These are phyloP conservation scores for Yamadazyma olivae DNA, from an alignment of 805 yeast genomes.

Conservation along the genomic window DNA sequence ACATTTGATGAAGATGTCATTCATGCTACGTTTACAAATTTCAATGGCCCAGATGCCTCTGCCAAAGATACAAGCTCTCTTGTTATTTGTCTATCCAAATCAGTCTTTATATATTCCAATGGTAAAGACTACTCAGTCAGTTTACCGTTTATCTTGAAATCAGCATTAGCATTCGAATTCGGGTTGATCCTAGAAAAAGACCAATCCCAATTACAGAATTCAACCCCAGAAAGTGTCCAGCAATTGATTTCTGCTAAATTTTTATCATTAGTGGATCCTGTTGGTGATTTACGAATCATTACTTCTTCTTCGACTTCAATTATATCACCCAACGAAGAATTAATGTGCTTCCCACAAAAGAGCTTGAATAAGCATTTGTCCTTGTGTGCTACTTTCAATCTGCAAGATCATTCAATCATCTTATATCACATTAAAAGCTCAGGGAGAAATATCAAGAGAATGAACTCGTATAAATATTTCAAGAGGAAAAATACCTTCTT, in stretches of 20 bases:
- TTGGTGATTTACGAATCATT: constrained; percentile 68
- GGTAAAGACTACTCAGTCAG: constrained; percentile 61
- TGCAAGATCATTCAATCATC: constrained; percentile 40
- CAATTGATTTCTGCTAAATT: constrained; percentile 39
- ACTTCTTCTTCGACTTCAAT: constrained; percentile 69
- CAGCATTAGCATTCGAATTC: constrained; percentile 60
- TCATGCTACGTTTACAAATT: constrained; percentile 59
- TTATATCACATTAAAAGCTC: constrained; percentile 55
- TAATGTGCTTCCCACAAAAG: constrained; percentile 51
- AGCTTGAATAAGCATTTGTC: constrained; percentile 29
- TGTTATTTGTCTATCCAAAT: constrained; percentile 58
- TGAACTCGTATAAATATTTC: constrained; percentile 9
- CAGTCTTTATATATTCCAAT: constrained; percentile 61
- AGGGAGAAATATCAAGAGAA: constrained; percentile 15
- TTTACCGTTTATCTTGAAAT: constrained; percentile 64
- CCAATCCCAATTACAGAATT: constrained; percentile 11
- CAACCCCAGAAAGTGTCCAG: constrained; percentile 9
- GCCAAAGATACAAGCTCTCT: constrained; percentile 22
- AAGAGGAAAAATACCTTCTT: constrained; percentile 23
- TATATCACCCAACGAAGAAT: constrained; percentile 54
- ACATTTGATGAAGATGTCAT: constrained; percentile 50
- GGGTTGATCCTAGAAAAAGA: constrained; percentile 67
- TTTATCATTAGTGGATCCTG: constrained; percentile 70
- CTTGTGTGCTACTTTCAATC: constrained; percentile 56
- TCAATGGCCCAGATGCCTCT: constrained; percentile 19